A percentile compares a stretch with the other conserved stretches of the same genome.
These are phyloP conservation scores for Juglanconis sp. DNA, from an alignment of 2,329 filamentous ascomycete species.

Conservation along the genomic window DNA sequence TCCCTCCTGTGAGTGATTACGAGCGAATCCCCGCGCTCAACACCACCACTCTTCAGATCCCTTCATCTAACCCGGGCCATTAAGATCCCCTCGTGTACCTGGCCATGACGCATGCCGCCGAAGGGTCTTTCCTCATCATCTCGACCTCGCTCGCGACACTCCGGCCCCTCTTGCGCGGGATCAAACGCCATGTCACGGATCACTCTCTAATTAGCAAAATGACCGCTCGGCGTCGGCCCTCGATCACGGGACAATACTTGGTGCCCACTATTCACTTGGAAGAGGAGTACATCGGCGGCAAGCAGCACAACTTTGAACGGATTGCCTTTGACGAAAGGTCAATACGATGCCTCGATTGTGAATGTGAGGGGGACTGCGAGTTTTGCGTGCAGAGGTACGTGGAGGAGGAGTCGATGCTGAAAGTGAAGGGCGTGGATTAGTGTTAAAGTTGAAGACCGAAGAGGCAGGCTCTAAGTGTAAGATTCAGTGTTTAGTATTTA, in stretches of 20 bases:
- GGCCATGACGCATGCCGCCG: slow-evolving; percentile 25
- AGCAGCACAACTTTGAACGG: too few relatives aligned
- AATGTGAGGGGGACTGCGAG: too few relatives aligned
- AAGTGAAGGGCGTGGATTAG: too few relatives aligned
- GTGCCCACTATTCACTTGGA: too few relatives aligned
- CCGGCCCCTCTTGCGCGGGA: slow-evolving; percentile 11
- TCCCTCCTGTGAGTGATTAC: slow-evolving; percentile 26
- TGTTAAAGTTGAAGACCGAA: too few relatives aligned
- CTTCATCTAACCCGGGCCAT: slow-evolving; percentile 12
- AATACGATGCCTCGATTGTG: too few relatives aligned
- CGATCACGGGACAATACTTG: background rate
- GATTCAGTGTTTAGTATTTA: too few relatives aligned
- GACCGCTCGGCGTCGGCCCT: background rate
- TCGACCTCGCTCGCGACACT: slow-evolving; percentile 16
- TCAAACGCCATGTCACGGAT: slow-evolving; percentile 5
- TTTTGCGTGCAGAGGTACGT: too few relatives aligned
- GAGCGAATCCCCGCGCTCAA: background rate
- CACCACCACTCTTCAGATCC: background rate
- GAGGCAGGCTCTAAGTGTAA: too few relatives aligned
- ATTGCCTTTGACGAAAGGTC: too few relatives aligned
- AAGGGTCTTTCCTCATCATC: slow-evolving; percentile 15
- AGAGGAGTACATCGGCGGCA: too few relatives aligned
- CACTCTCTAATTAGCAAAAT: background rate
- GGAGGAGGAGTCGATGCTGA: too few relatives aligned
- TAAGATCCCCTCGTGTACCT: slow-evolving; percentile 26